A percentile compares a stretch with the other conserved stretches of the same genome.
phyloP scores from a whole-genome alignment of 768 basidiomycete genomes.

The Polyporus arcularius region DNA sequence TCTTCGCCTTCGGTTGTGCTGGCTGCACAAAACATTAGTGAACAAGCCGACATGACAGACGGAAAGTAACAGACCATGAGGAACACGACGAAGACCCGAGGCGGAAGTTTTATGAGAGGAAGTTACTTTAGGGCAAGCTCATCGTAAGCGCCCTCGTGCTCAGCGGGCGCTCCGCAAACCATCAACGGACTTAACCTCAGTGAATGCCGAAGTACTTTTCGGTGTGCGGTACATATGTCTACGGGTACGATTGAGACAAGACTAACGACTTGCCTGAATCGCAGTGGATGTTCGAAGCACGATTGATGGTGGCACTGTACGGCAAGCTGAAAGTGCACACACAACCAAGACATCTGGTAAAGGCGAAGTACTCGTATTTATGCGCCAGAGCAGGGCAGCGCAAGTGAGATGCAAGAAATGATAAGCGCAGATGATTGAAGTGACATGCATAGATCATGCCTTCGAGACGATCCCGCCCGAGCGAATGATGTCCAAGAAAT shows the following conservation, averaged over 20 bases:
- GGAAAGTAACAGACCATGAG: constrained; percentile 28
- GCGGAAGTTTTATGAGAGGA: constrained; percentile 36
- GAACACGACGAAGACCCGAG: constrained; percentile 21
- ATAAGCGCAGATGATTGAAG: background rate
- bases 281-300: no score
- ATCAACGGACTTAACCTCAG: background rate
- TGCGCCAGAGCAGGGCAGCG: no score
- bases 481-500: constrained; percentile 82
- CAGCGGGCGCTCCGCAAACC: background rate
- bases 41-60: background rate
- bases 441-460: constrained; percentile 34
- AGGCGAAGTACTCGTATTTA: no score
- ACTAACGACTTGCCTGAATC: no score
- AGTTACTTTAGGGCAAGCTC: constrained; percentile 42
- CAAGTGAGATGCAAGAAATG: background rate
- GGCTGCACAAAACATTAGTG: constrained; percentile 21
- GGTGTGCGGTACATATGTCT: no score
- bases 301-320: no score
- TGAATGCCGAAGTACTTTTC: background rate
- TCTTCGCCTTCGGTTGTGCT: constrained; percentile 52
- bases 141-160: background rate
- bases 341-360: no score
- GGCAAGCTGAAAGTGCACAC: no score
- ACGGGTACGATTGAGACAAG: no score
- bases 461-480: constrained; percentile 81